Base-by-base conservation (phyloP, 2,329 filamentous ascomycete species). In the Colletotrichum liriopes region DNA sequence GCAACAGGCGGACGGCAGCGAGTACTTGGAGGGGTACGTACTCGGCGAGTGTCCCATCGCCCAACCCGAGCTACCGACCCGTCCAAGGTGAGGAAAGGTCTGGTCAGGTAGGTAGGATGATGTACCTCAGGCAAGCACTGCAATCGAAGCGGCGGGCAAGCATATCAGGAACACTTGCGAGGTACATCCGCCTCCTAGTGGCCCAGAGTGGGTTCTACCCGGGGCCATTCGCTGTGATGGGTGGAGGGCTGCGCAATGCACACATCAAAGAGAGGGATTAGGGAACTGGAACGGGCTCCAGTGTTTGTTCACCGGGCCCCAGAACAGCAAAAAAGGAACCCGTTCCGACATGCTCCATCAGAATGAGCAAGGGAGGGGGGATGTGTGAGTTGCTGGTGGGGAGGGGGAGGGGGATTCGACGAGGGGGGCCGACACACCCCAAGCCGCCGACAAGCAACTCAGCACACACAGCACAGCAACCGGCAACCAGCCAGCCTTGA, bases 291-390 rank as follows among this genome's bases (percentile, higher is more conserved):
- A 62, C 60, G 47, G 60, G n/a, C 60, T 32, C 60, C 51, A 62
- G 20, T 56, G 65, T 59, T 72, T 65, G 69, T 72, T 68, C 69
- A 72, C 69, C 65, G 58, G 64, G 58, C 51, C 64, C 68, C 58
- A 72, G 65, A 58, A 32, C 65, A 62, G 23, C 52, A 52, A 14
- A 61, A 51, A n/a, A 63, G 18, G 18, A 23, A 58, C 51, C 69
- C 51, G 65, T 47, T 64, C 63, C 51, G 56, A 61, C 43, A 47
- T 39, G 55, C 39, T 37, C 64, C 68, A 71, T 39, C 9, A 68
- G 65, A 63, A 68, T 72, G 69, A 59, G 69, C 69, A 68, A 72
- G 69, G 69, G 69, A 68, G 45, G 56, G 67, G 45, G 56, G 67
- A 58, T 47, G 51, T 56, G 47, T 32, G 63, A 66, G 63, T 18